Base-by-base conservation (phyloP, 371 early-diverging fungal species). In the Rhizopus delemar region DNA sequence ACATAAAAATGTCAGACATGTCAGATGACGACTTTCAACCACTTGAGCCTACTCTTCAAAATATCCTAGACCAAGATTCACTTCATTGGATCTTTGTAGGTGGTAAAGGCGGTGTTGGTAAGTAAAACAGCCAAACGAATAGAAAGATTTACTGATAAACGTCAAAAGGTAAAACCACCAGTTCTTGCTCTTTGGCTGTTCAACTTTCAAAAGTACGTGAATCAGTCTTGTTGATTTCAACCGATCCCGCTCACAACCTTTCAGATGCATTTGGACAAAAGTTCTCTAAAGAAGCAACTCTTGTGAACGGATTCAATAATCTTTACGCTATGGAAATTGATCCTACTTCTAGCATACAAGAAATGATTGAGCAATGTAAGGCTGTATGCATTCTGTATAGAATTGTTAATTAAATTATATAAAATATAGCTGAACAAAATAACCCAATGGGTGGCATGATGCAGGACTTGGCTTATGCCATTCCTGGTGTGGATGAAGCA, bases 311-410 rank as follows among this genome's bases (percentile, higher is more conserved):
- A 9, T 96, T 96, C 75, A 77, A 81, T 49, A 99, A 99, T 78
- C 80, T 99, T 39, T 96, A 81, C 73, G 96, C 97, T 41, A 99
- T 99, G 97, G 99, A 98, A 93, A 98, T 98, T 69, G 99, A 98
- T 73, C 99, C 99, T 28, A 91, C 90, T 35, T 93, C 93, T 29
- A 90, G 91, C 62, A 93, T 97, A 62, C 94, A 97, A 78, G 99
- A 97, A 69, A 95, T 98, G 96, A 81, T 97, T 64, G 94, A 94
- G 56, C 85, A 89, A 71, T 85, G 90, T 86, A 86, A 73, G 78
- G 56, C 8, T 16, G 28, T 33, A 39, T 46, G 35, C 13, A 33
- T 3, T 56, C 13, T 13, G 11, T 15, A 13, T 2, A 15, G 54
- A 49, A 12, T 22, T 28, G 52, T 13, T 29, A 0, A 32, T 28